Evolutionary conservation across 2,329 filamentous ascomycete species (phyloP), one percentile per base, ranked within the genome.

Genomic region (Neurospora sp.): DNA sequence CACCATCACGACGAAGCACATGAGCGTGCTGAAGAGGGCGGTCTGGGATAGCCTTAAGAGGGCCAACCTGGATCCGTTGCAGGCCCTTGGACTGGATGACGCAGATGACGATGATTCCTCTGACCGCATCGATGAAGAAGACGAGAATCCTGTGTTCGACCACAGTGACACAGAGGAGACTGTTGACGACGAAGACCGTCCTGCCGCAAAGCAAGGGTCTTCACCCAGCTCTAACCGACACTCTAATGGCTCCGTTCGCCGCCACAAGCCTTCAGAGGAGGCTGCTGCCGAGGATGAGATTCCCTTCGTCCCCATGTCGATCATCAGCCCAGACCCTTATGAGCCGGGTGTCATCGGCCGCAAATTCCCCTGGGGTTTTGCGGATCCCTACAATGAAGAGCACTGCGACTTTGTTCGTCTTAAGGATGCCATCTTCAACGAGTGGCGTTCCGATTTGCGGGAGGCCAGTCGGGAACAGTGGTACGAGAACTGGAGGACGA

Each of bases 311-410:
- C 96, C 96, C 0, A 88, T 98, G 77, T 97, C 93, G 52, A 92
- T 97, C 78, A 91, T 99, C 78, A 97, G 93, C 72, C 96, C 96
- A 0, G 96, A 99, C 79, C 87, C 92, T 57, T 97, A 98, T 81
- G 92, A 96, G 76, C 90, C 90, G 8, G 87, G 86, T 39, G 84
- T 92, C 17, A 82, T 97, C 71, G 96, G 96, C 66, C 91, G 96
- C 71, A 90, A 91, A 73, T 99, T 98, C 79, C 92, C 96, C 0
- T 99, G 96, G 96, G 96, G 96, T 6, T 96, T 97, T 75, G 96
- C 96, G 4, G 93, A 98, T 77, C 96, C 96, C 0, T 94, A 96
- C 83, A 90, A 98, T 76, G 85, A 89, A 38, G 88, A 92, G 75
- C 96, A 99, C 82, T 99, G 96, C 81, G 96, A 99, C 81, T 99